Evolutionary conservation across 495 filamentous ascomycete species (phyloP), one percentile per base, ranked within the genome.

Genomic region (Alectoria sarmentosa): DNA sequence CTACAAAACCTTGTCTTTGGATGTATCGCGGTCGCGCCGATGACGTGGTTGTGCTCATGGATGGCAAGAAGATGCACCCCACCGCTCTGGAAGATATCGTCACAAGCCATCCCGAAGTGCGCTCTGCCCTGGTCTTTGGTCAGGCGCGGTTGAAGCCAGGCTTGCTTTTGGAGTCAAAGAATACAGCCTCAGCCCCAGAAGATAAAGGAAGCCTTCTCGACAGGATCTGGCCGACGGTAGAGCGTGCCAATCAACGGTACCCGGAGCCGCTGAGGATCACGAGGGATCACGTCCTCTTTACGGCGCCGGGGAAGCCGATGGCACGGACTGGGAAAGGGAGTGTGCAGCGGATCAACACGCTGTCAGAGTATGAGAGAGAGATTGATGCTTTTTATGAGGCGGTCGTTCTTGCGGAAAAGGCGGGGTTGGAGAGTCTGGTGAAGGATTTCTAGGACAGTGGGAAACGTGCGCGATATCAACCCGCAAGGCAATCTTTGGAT

Each of bases 11-110:
- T 0, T 69, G 76, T 30, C 63, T 77, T 42, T 86, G 79, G 81
- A 71, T 71, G 14, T 83, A 80, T 57, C 66, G 70, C 26, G 80
- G 79, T 10, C 74, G 83, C 17, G 70, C 73, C 13, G 83, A 86
- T 64, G 82, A 83, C 65, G 74, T 85, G 65, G 79, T 86, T 37
- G 83, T 84, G 11, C 79, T 86, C 65, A 76, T 76, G 26, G 84
- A 80, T 69, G 84, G 81, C 37, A 81, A 84, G 71, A 86, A 84
- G 71, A 67, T 48, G 21, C 21, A 48, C 26, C 44, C 44, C n/a
- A 1, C 17, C 21, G 44, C 44, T 1, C 4, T 48, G 5, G 44
- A 48, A n/a, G 21, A 48, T 7, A 73, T 69, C 10, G 64, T 86
- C 13, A 59, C 65, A 21, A 73, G 65, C 23, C 77, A 83, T 57